phyloP scores from a whole-genome alignment of 23 red algal genomes.

The Gracilaria caudata region DNA sequence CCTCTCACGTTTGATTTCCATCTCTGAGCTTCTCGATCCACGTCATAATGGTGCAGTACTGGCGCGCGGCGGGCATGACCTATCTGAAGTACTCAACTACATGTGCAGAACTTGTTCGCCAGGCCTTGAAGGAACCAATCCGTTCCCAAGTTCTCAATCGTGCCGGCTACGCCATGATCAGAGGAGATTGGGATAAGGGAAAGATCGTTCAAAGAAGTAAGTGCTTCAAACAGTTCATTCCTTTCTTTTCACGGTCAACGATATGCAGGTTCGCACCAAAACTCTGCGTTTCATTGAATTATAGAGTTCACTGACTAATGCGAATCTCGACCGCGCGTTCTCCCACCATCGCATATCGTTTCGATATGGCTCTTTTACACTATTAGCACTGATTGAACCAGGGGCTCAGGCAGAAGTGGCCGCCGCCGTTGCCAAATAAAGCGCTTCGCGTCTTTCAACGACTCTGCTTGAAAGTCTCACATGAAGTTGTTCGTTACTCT shows the following conservation, averaged over 20 bases:
- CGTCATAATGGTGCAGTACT: conserved; percentile 86
- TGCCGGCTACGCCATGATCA: conserved; percentile 82
- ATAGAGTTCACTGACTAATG: background rate
- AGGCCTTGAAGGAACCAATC: conserved; percentile 77
- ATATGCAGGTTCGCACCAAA: background rate
- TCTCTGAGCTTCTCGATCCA: background rate
- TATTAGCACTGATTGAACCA: conserved; percentile 13
- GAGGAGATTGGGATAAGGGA: conserved; percentile 70
- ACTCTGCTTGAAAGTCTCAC: background rate
- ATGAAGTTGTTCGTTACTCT: background rate
- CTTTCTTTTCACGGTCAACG: background rate
- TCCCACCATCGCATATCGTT: background rate
- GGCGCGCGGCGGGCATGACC: conserved; percentile 89
- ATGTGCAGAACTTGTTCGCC: conserved; percentile 92
- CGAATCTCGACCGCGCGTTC: background rate
- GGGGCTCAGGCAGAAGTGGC: background rate
- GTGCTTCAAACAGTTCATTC: background rate
- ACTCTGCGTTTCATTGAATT: background rate
- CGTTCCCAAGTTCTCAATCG: conserved; percentile 61
- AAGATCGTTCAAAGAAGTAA: conserved; percentile 30
- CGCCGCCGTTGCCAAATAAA: conserved; percentile 3
- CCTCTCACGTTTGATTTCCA: background rate
- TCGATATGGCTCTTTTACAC: background rate
- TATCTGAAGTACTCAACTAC: conserved; percentile 92
- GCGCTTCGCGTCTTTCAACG: background rate